Conservation (phyloP, 225 moss, liverwort and hornwort species). For the Sphagnum tenellum region DNA sequence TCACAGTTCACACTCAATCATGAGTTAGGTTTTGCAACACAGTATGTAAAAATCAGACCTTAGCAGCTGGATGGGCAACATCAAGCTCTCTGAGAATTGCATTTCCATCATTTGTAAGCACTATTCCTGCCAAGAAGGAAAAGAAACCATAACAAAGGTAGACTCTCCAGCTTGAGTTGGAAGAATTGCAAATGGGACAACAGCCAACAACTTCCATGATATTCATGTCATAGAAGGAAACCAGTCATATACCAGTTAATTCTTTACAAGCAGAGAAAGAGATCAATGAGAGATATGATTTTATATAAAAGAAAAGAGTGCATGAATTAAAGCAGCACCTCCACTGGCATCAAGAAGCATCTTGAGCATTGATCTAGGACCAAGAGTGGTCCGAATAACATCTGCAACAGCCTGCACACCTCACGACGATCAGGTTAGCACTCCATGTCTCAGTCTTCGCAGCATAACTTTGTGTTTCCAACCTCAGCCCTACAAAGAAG, state of each 20-base stretch:
- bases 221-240: too few species aligned
- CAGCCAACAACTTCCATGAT: too few species aligned
- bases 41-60: constrained; percentile 23
- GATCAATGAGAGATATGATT: too few species aligned
- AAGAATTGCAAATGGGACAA: neutral
- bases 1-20: too few species aligned
- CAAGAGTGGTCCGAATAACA: constrained; percentile 84
- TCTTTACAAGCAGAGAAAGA: too few species aligned
- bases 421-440: neutral
- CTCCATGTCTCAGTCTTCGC: neutral
- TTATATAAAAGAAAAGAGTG: neutral
- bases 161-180: neutral
- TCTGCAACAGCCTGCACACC: constrained; percentile 72
- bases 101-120: constrained; percentile 85
- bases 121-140: constrained; percentile 40
- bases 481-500: neutral
- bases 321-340: constrained; percentile 18
- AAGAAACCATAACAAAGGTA: neutral
- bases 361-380: constrained; percentile 91
- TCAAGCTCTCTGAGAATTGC: constrained; percentile 85
- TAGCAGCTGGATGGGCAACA: constrained; percentile 85
- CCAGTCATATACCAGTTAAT: too few species aligned
- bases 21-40: too few species aligned
- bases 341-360: constrained; percentile 94
- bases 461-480: neutral